Base-by-base conservation (phyloP, 108 stramenopile genomes). In the Discostella stelligeroides region DNA sequence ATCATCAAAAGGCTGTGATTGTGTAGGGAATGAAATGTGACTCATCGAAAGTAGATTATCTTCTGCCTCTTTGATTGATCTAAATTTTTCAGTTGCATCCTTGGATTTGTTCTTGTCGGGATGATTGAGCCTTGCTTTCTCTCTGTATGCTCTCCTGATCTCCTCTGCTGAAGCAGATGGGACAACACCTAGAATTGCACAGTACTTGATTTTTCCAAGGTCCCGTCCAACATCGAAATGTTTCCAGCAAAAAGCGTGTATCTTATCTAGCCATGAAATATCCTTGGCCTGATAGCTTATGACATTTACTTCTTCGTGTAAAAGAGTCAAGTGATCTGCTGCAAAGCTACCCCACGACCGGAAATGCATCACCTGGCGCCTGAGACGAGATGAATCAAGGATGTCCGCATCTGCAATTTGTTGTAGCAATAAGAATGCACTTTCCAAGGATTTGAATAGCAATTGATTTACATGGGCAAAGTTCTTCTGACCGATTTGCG, bases 101-200 rank as follows among this genome's bases (percentile, higher is more conserved):
- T 23, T 14, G 53, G 24, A 15, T 17, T 72, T 15, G 0, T 14
- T 30, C 42, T 79, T 87, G 58, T 83, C 81, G 1, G 81, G 78
- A 56, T 86, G 83, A 37, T 63, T 45, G 10, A 18, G 25, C 64
- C 42, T 54, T 42, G 74, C 79, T 50, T 63, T 67, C 46, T 60
- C 58, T 37, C 53, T 72, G 55, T 50, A 84, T 18, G 86, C 86
- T 38, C 57, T 79, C 23, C 43, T 68, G 12, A 87, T 81, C 0
- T 84, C 86, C 24, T 51, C 21, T 59, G 64, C 30, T 25, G 72
- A 55, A 34, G 86, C 64, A 48, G 82, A 83, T 43, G 86, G 86
- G 47, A 45, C 39, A 20, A 87, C 56, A 8, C 80, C 84, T 1
- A 84, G 79, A 6, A 72, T 41, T 28, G 66, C 79, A 70, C 62